Evolutionary conservation across 768 basidiomycete genomes (phyloP).

Genomic region (Lentinula boryana): DNA sequence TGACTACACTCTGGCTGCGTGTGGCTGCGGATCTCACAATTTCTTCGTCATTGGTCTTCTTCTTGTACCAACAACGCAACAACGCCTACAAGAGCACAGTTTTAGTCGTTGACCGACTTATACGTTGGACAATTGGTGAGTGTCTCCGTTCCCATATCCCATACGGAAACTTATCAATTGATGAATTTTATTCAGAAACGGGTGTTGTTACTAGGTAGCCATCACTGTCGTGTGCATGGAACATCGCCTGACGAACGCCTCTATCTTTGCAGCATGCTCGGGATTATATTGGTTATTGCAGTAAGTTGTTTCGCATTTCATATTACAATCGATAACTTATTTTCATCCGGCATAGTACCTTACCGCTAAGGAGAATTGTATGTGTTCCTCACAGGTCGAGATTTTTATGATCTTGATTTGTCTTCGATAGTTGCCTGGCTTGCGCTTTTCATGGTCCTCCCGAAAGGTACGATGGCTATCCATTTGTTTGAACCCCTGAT

Average conservation of each 20-base stretch:
- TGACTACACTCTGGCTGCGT: slow-evolving; percentile 1
- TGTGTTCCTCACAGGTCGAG: not conserved
- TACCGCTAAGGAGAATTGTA: not conserved
- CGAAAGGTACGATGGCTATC: not conserved
- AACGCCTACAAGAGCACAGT: slow-evolving; percentile 4
- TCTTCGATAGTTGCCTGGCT: not conserved
- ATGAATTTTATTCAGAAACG: not conserved
- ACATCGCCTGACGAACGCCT: not conserved
- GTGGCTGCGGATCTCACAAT: slow-evolving; percentile 1
- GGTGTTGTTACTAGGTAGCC: not conserved
- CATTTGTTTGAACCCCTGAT: not conserved
- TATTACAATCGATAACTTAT: not conserved
- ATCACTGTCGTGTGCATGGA: not conserved
- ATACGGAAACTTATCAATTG: not conserved
- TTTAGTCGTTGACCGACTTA: not conserved
- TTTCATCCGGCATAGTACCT: not conserved
- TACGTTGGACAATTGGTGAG: slow-evolving; percentile 1
- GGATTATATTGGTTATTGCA: not conserved
- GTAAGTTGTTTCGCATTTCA: not conserved
- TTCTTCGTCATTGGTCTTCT: not conserved
- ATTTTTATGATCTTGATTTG: not conserved
- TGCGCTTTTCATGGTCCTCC: slow-evolving; percentile 5
- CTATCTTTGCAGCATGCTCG: not conserved
- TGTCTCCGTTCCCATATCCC: not conserved
- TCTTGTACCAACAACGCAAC: not conserved